Evolutionary conservation across 179 eudicot species (phyloP), one percentile per base, ranked within the genome.

Genomic region (Silene noctiflora): DNA sequence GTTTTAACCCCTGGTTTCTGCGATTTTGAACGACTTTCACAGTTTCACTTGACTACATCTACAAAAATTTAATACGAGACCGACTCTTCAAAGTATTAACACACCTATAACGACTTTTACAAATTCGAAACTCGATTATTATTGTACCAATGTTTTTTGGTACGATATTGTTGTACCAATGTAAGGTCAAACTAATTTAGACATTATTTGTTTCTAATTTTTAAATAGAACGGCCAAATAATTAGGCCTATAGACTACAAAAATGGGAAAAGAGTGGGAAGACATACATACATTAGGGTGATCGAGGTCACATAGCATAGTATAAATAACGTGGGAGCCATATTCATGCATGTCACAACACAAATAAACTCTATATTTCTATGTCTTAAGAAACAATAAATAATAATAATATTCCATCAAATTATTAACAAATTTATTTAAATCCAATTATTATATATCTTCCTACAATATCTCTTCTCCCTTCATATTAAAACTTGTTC

Each of bases 381-480:
- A 1, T 67, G 16, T 22, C 27, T 68, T 39, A 7, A 44, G 14
- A 68, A 68, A 9, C 53, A 67, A 69, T 3, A 44, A 46, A 17
- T 7, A 46, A 44, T 10, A 25, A 8, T 63, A 69, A 44, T 69
- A 69, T 44, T 67, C 71, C 71, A 0, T 67, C 25, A 13, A 44
- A 19, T 68, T 70, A 39, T 19, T 5, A 51, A 48, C 13, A 67
- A 17, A 20, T 10, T 12, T 46, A 70, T 44, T 46, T 24, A 6
- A 42, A 8, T 58, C 55, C n/a, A 68, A 68, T 51, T 10, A 19
- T 64, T 53, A 4, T 27, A 27, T 27, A 27, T 8, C 19, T 20
- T 35, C 79, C 76, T 75, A 27, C 14, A 80, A 80, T 76, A 35
- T 55, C 76, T 80, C 79, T 65, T 58, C 14, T 75, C 79, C 79